Evolutionary conservation across 2,329 filamentous ascomycete species (phyloP), one percentile per base, ranked within the genome.

Genomic region (Pezicula carpinea): DNA sequence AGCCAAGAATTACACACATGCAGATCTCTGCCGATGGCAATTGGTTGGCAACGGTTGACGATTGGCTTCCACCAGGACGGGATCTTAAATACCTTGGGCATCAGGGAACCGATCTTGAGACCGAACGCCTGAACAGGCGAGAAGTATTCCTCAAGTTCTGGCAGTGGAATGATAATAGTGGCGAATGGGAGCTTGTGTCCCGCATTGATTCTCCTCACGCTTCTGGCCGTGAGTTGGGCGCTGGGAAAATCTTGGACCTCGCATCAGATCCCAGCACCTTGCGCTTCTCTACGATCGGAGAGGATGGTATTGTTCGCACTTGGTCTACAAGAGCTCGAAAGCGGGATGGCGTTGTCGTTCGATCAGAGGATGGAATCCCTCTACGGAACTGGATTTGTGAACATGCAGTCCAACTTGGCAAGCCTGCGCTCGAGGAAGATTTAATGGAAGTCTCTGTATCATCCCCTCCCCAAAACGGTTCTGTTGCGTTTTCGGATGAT

Each of bases 101-200:
- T 51, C 62, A 72, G 17, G 67, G 65, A 34, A 66, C 62, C n/a
- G 62, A 66, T 44, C 67, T 60, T 51, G 70, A 67, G 54, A 74
- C 69, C 43, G 74, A 79, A 47, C 66, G 71, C 23, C 67, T 69
- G 26, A 74, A 76, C 51, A 75, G 72, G 52, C 76, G 77, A 36
- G 92, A 97, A 63, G 79, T 90, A 0, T 87, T 87, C 59, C 73
- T 99, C 42, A 96, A 96, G 63, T 93, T 99, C 64, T 99, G 93
- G 93, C 69, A 83, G 64, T 67, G 87, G 68, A 80, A 79, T 68
- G 61, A 72, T 59, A 60, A 73, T 59, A 61, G 73, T 61, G 62
- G 79, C 60, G 60, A 70, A 57, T 89, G 93, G 75, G 82, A 87
- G 51, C 73, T 99, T 10, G 82, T 89, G 43, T 87, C 90, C 2